Evolutionary conservation across 2,329 filamentous ascomycete species (phyloP).

Genomic region (Monilinia fructigena): DNA sequence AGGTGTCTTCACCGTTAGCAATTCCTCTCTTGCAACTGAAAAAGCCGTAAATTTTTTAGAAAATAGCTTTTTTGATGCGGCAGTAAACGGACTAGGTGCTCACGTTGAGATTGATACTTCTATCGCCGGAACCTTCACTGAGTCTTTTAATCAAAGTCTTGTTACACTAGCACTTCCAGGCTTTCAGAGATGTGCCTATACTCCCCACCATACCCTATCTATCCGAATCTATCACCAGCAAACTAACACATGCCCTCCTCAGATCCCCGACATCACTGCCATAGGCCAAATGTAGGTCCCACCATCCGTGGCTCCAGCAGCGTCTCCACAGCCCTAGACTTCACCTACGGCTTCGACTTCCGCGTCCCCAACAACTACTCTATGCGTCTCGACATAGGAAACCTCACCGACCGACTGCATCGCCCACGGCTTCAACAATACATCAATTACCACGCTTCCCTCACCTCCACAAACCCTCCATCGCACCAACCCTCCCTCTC

Average conservation of each 20-base stretch:
- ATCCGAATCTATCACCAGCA: not conserved
- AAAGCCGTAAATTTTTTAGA: constrained; percentile 18
- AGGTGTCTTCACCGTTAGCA: constrained; percentile 12
- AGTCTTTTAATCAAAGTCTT: not conserved
- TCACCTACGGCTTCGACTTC: constrained; percentile 20
- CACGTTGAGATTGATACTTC: constrained; percentile 21
- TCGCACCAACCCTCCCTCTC: constrained; percentile 3
- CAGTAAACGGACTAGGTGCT: constrained; percentile 13
- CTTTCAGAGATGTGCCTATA: not conserved
- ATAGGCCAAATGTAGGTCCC: constrained; percentile 12
- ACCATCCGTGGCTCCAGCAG: constrained; percentile 1
- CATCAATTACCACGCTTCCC: not conserved
- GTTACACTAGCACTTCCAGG: constrained; percentile 7
- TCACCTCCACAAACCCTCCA: constrained; percentile 1
- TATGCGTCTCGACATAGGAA: constrained; percentile 5
- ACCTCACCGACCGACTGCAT: constrained; percentile 6
- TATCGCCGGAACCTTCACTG: not conserved
- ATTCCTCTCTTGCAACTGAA: not conserved
- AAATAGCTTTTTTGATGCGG: constrained; percentile 11
- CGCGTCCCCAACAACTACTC: constrained; percentile 2
- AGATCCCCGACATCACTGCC: constrained; percentile 11
- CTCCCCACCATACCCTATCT: too few relatives aligned
- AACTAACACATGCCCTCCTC: not conserved
- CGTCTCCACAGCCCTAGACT: not conserved
- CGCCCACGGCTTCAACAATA: constrained; percentile 1